These are phyloP conservation scores for Melastoma malabathricum DNA, from an alignment of 345 rosid genomes.

Conservation along the genomic window DNA sequence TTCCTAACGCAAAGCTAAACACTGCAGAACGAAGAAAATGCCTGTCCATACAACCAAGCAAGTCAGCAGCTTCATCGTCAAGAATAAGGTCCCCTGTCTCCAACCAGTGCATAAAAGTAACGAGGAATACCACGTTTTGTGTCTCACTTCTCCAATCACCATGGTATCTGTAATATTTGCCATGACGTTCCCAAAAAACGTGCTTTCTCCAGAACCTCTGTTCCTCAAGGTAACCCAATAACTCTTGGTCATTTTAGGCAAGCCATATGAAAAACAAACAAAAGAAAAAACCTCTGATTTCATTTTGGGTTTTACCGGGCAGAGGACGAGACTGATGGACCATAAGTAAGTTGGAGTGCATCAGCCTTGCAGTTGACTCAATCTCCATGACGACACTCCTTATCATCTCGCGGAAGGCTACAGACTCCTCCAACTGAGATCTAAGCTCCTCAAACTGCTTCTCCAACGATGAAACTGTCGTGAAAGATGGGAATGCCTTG, in stretches of 20 bases:
- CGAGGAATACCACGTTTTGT: slow-evolving; percentile 68
- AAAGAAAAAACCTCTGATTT: not conserved
- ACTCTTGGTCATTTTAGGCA: not conserved
- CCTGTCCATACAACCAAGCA: slow-evolving; percentile 49
- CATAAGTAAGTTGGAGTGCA: slow-evolving; percentile 67
- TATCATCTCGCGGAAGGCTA: slow-evolving; percentile 58
- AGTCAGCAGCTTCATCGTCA: slow-evolving; percentile 61
- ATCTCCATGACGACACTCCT: slow-evolving; percentile 59
- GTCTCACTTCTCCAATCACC: slow-evolving; percentile 96
- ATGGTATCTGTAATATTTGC: slow-evolving; percentile 87
- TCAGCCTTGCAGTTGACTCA: slow-evolving; percentile 56
- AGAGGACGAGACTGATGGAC: slow-evolving; percentile 82
- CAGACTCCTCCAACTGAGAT: slow-evolving; percentile 56
- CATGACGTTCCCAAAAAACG: slow-evolving; percentile 49
- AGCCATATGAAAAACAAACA: not conserved
- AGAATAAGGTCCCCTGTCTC: slow-evolving; percentile 68
- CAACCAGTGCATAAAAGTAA: slow-evolving; percentile 86
- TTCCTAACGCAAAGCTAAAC: too few relatives aligned
- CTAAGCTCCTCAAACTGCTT: slow-evolving; percentile 76
- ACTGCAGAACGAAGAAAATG: too few relatives aligned
- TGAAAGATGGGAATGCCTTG: too few relatives aligned
- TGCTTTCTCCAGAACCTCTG: slow-evolving; percentile 64
- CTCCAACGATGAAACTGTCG: slow-evolving; percentile 18
- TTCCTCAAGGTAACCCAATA: not conserved
- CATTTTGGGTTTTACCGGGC: slow-evolving; percentile 32